Evolutionary conservation across 495 filamentous ascomycete species (phyloP).

Genomic region (Neurospora sp.): DNA sequence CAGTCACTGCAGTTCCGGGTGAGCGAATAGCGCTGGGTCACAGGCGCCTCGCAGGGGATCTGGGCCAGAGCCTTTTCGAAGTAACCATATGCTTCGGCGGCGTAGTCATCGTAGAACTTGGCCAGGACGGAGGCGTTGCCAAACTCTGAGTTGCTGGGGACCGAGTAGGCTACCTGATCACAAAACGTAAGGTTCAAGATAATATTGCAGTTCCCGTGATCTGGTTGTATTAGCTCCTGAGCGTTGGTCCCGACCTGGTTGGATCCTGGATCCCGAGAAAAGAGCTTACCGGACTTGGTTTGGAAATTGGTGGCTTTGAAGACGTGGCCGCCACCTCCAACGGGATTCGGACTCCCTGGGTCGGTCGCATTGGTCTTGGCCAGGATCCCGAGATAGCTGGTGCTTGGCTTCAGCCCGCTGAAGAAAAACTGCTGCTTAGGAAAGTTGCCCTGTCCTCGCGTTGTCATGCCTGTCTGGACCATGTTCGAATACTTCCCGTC

Average conservation of each 20-base stretch:
- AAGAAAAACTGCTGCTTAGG: slow-evolving; percentile 84
- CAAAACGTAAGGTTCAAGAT: slow-evolving; percentile 80
- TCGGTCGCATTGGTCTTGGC: slow-evolving; percentile 47
- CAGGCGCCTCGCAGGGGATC: slow-evolving; percentile 68
- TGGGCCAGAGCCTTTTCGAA: slow-evolving; percentile 76
- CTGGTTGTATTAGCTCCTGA: slow-evolving; percentile 2
- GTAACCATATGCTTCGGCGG: slow-evolving; percentile 50
- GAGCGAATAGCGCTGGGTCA: slow-evolving; percentile 64
- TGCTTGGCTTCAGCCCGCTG: slow-evolving; percentile 55
- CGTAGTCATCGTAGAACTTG: slow-evolving; percentile 59
- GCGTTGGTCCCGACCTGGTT: background rate
- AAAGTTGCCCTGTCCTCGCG: slow-evolving; percentile 44
- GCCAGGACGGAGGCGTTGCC: slow-evolving; percentile 43
- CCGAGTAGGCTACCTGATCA: slow-evolving; percentile 76
- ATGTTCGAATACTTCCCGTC: slow-evolving; percentile 29
- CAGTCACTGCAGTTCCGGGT: slow-evolving; percentile 67
- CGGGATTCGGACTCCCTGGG: slow-evolving; percentile 44
- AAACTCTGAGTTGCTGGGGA: slow-evolving; percentile 63
- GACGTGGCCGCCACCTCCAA: slow-evolving; percentile 61
- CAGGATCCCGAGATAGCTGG: slow-evolving; percentile 60
- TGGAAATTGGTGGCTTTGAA: slow-evolving; percentile 56
- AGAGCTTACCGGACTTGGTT: slow-evolving; percentile 62
- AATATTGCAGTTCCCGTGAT: slow-evolving; percentile 61
- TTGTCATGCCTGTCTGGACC: slow-evolving; percentile 57
- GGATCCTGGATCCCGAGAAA: background rate